phyloP scores from a whole-genome alignment of 2,329 filamentous ascomycete genomes.

The Pseudogymnoascus sp. region DNA sequence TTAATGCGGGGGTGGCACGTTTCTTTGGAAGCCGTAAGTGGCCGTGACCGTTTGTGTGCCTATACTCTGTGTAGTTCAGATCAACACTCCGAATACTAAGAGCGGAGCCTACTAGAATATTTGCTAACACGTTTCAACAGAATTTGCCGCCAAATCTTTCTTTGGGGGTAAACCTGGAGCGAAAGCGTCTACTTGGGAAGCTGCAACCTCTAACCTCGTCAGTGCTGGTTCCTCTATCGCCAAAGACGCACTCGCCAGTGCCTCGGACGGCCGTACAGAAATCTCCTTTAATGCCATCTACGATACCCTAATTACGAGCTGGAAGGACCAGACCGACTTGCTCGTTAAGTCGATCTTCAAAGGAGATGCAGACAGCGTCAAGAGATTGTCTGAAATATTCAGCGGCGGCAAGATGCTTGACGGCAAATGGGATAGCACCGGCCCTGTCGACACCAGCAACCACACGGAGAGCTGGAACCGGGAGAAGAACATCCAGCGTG shows the following conservation, averaged over 20 bases:
- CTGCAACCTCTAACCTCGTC: no score
- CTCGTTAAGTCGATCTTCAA: neutral
- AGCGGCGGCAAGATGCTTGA: neutral
- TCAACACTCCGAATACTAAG: no score
- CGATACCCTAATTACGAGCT: neutral
- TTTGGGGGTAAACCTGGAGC: no score
- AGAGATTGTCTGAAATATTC: neutral
- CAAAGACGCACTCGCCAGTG: neutral
- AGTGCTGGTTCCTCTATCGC: neutral
- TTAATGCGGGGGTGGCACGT: neutral
- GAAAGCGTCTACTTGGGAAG: no score
- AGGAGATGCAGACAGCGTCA: neutral
- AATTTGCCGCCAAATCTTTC: no score
- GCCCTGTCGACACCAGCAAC: neutral
- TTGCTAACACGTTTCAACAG: no score
- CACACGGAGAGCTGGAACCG: neutral
- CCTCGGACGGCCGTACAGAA: neutral
- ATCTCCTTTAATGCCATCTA: neutral
- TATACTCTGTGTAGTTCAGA: no score
- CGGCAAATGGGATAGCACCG: neutral
- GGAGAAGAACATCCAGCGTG: neutral
- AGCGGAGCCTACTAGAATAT: no score
- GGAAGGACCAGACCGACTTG: neutral
- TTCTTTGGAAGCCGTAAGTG: neutral
- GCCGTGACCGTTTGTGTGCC: no score